phyloP scores from a whole-genome alignment of 257 asterid genomes.

The Solanum appendiculatum region DNA sequence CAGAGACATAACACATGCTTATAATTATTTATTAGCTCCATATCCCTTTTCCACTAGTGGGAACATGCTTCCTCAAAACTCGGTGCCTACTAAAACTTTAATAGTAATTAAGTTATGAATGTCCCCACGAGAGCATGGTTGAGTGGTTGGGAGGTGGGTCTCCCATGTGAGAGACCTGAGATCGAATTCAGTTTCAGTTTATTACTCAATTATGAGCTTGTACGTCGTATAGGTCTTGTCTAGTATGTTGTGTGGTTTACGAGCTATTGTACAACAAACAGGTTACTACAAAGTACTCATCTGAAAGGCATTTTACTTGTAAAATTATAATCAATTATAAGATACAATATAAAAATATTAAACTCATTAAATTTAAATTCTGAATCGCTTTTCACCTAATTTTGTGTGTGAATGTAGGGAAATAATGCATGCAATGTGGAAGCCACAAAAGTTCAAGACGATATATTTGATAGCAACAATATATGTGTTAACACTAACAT shows the following conservation, averaged over 20 bases:
- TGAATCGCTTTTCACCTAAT: not conserved
- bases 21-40: constrained; percentile 4
- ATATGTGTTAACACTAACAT: constrained; percentile 65
- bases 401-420: constrained; percentile 27
- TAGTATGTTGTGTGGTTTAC: too few relatives aligned
- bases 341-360: not conserved
- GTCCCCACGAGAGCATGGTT: not conserved
- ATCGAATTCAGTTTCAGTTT: too few relatives aligned
- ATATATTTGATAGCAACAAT: constrained; percentile 67
- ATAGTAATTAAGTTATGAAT: not conserved
- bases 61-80: constrained; percentile 29
- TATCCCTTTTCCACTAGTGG: constrained; percentile 11
- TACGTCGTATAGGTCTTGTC: not conserved
- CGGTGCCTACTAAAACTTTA: not conserved
- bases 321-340: not conserved
- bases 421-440: constrained; percentile 94
- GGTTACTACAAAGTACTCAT: rapidly evolving
- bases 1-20: constrained; percentile 5
- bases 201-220: not conserved
- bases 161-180: too few relatives aligned
- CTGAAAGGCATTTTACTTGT: not conserved
- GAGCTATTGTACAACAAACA: too few relatives aligned
- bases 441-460: constrained; percentile 75
- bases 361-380: not conserved
- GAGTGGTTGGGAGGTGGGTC: not conserved